These are phyloP conservation scores for Podospora sp. DNA, from an alignment of 495 filamentous ascomycete genomes.

Conservation along the genomic window DNA sequence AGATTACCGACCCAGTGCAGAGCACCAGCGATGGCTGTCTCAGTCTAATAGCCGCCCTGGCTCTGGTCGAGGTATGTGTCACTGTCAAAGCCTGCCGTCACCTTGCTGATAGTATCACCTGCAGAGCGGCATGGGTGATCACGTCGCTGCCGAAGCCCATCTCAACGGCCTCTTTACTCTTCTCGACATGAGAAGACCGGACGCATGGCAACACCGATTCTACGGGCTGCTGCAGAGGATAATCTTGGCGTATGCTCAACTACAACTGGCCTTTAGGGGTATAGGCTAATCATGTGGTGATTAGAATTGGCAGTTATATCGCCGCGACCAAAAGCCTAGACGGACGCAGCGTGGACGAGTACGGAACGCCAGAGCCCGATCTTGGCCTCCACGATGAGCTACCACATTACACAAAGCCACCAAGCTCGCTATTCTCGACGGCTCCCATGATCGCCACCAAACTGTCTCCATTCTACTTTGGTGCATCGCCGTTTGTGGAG, in stretches of 20 bases:
- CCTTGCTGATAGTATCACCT: not conserved
- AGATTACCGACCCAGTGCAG: constrained; percentile 20
- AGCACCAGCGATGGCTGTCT: constrained; percentile 26
- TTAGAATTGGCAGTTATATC: constrained; percentile 29
- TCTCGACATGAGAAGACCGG: constrained; percentile 22
- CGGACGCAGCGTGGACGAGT: not conserved
- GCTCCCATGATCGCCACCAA: constrained; percentile 24
- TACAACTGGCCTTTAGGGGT: not conserved
- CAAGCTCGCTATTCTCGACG: constrained; percentile 21
- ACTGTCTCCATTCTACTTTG: constrained; percentile 30
- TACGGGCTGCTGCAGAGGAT: constrained; percentile 28
- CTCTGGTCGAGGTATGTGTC: constrained; percentile 29
- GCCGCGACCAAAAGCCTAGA: constrained; percentile 19
- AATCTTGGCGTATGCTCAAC: constrained; percentile 24
- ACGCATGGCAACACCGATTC: constrained; percentile 27
- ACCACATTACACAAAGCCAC: constrained; percentile 12
- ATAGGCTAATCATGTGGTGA: not conserved
- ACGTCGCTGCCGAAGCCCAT: constrained; percentile 27
- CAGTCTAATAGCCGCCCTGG: constrained; percentile 28
- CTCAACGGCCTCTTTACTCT: constrained; percentile 31
- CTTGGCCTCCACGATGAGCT: constrained; percentile 6
- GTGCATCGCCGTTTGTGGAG: constrained; percentile 23
- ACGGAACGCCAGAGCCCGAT: not conserved
- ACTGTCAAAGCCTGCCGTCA: not conserved
- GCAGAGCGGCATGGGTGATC: constrained; percentile 29